Percentiles rank a stretch among this genome's conserved stretches.
Conservation (phyloP, 108 stramenopile species). For the Nannochloropsis gaditana region DNA sequence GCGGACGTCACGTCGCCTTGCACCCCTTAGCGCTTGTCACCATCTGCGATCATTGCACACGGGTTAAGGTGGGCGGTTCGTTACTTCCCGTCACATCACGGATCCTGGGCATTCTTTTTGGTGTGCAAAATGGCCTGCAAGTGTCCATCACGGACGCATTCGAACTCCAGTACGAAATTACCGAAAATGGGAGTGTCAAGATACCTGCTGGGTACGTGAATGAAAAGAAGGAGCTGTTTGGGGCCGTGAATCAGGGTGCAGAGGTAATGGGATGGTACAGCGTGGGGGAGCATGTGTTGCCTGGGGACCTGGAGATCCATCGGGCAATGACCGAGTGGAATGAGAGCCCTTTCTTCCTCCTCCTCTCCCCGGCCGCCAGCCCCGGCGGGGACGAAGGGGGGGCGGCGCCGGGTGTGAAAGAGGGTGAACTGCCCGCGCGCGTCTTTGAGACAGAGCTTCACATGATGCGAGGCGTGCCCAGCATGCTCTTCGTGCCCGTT, state of each 20-base stretch:
- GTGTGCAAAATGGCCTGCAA: neutral
- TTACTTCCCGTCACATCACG: neutral
- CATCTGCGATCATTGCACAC: conserved; percentile 14
- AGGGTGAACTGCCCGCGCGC: neutral
- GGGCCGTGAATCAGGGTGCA: neutral
- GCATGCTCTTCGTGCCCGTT: neutral
- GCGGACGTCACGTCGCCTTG: neutral
- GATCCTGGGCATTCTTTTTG: conserved; percentile 5
- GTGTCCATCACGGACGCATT: conserved; percentile 1
- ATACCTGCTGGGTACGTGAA: neutral
- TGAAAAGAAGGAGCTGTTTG: neutral
- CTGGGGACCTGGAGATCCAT: neutral
- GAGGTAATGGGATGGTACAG: conserved; percentile 17
- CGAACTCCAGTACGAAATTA: conserved; percentile 16
- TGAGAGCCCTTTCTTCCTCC: neutral
- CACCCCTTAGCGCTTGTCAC: neutral
- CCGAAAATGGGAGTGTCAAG: neutral
- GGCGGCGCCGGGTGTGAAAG: neutral
- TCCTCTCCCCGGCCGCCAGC: neutral
- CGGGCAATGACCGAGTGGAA: neutral
- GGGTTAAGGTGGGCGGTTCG: conserved; percentile 10
- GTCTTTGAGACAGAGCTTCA: neutral
- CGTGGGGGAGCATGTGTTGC: neutral
- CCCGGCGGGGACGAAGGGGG: neutral
- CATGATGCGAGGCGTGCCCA: neutral